Conservation (phyloP, 163 green algal genomes). For the Trebouxiophyceae sp. region DNA sequence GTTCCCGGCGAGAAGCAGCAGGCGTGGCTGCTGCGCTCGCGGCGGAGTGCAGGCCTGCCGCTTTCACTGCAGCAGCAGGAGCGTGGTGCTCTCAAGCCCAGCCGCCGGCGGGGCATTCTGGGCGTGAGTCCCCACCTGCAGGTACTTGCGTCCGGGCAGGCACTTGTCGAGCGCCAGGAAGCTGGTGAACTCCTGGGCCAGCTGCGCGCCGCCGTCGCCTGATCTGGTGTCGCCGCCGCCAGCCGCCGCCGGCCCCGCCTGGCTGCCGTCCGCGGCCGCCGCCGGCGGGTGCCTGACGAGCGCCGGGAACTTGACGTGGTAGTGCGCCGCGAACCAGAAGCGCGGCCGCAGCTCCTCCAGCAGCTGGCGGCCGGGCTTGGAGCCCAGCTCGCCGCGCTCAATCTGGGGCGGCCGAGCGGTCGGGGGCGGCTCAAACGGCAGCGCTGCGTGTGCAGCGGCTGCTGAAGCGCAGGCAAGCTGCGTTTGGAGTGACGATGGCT, state of each 20-base stretch:
- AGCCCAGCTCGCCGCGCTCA: no score
- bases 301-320: slow-evolving; percentile 94
- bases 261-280: slow-evolving; percentile 12
- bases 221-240: background rate
- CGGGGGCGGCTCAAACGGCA: no score
- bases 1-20: no score
- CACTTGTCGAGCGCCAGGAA: slow-evolving; percentile 98
- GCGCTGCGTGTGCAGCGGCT: no score
- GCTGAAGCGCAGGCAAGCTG: no score
- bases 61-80: background rate
- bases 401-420: no score
- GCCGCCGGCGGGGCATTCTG: background rate
- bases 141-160: slow-evolving; percentile 81
- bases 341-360: slow-evolving; percentile 77
- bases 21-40: no score
- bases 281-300: slow-evolving; percentile 51
- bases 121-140: slow-evolving; percentile 91
- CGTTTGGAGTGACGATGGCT: no score
- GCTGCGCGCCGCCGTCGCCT: no score
- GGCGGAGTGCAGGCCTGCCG: background rate
- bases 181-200: slow-evolving; percentile 38
- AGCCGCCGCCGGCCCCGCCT: slow-evolving; percentile 12
- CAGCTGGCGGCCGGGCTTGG: no score
- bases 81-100: no score
- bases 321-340: slow-evolving; percentile 94